Percentiles rank a stretch among this genome's conserved stretches.
phyloP scores from a whole-genome alignment of 768 basidiomycete species.

The Neoboletus magnificus region DNA sequence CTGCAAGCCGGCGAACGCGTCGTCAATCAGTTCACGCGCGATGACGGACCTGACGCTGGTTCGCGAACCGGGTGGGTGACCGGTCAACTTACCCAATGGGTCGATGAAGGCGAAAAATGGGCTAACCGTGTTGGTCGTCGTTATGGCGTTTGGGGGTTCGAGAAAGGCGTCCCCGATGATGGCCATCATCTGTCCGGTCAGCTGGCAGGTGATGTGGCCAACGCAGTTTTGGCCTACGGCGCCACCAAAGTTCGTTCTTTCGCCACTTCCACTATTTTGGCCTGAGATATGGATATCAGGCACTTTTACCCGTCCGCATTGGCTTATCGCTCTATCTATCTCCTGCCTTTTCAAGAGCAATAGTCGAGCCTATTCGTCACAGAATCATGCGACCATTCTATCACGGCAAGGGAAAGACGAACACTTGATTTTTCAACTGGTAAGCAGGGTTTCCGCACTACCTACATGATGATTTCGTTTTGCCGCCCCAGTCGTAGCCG shows the following conservation, averaged over 20 bases:
- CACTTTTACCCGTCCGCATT: slow-evolving; percentile 68
- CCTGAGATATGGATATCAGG: slow-evolving; percentile 40
- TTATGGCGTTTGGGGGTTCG: slow-evolving; percentile 80
- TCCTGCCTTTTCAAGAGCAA: slow-evolving; percentile 63
- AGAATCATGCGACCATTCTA: slow-evolving; percentile 20
- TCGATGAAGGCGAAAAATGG: slow-evolving; percentile 74
- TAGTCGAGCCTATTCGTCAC: slow-evolving; percentile 61
- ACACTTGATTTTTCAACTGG: slow-evolving; percentile 6
- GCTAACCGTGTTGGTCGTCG: slow-evolving; percentile 66
- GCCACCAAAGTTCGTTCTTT: slow-evolving; percentile 60
- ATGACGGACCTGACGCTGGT: slow-evolving; percentile 14
- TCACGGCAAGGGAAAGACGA: neutral
- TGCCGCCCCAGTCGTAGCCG: slow-evolving; percentile 78
- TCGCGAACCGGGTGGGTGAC: slow-evolving; percentile 39
- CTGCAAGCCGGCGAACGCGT: slow-evolving; percentile 68
- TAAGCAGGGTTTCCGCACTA: slow-evolving; percentile 24
- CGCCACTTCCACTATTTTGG: neutral
- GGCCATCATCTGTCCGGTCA: slow-evolving; percentile 28
- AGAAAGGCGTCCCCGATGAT: slow-evolving; percentile 40
- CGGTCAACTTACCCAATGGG: slow-evolving; percentile 51
- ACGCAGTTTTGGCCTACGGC: slow-evolving; percentile 79
- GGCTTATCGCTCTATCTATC: slow-evolving; percentile 69
- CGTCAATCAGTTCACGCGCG: slow-evolving; percentile 39
- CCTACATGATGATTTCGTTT: slow-evolving; percentile 52
- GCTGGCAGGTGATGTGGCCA: slow-evolving; percentile 75